Percentiles rank a stretch among this genome's conserved stretches.
phyloP scores from a whole-genome alignment of 2,329 filamentous ascomycete genomes.

The Neurospora crassa region DNA sequence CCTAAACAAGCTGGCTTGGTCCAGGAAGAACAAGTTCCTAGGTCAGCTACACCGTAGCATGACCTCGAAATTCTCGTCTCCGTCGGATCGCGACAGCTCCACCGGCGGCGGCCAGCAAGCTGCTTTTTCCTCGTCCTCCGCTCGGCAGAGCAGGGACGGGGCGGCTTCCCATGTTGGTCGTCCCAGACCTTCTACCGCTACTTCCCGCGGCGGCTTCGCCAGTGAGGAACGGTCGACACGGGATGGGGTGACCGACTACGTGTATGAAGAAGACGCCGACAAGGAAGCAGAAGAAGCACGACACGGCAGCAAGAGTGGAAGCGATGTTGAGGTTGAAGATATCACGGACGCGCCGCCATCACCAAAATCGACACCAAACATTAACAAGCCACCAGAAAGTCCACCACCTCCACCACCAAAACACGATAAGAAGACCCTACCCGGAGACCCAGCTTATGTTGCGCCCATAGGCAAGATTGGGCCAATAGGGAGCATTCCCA shows the following conservation, averaged over 20 bases:
- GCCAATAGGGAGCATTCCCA: slow-evolving; percentile 16
- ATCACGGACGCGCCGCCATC: background rate
- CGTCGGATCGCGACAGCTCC: background rate
- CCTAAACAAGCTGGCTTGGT: background rate
- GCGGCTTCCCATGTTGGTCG: background rate
- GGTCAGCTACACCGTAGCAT: background rate
- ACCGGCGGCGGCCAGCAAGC: background rate
- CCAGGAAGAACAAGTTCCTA: background rate
- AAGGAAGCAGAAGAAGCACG: background rate
- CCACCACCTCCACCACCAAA: background rate
- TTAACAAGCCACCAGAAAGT: background rate
- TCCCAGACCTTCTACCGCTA: background rate
- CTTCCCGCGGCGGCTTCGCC: background rate
- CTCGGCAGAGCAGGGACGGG: background rate
- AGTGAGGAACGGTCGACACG: background rate
- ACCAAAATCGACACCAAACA: background rate
- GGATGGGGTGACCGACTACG: background rate
- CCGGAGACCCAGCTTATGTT: slow-evolving; percentile 26
- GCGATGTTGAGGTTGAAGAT: background rate
- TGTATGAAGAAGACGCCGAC: background rate
- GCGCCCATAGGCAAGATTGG: slow-evolving; percentile 29
- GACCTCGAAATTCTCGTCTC: background rate
- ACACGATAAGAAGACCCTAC: slow-evolving; percentile 7
- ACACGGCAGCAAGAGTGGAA: background rate
- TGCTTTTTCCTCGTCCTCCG: background rate